phyloP scores from a whole-genome alignment of 2,329 filamentous ascomycete species.

The Zymoseptoria tritici region DNA sequence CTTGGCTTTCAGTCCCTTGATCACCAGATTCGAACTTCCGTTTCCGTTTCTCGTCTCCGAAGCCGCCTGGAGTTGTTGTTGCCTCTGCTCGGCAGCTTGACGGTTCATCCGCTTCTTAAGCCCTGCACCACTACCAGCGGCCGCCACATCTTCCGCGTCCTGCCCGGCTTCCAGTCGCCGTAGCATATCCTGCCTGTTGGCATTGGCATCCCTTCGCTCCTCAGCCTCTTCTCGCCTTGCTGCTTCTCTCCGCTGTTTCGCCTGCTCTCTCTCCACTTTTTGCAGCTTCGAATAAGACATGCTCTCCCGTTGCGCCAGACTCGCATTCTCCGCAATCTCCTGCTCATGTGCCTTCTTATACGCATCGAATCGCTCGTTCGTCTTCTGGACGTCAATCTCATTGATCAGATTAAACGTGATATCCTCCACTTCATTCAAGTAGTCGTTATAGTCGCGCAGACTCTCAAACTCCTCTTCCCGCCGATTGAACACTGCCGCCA shows the following conservation, averaged over 20 bases:
- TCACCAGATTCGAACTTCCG: conserved; percentile 44
- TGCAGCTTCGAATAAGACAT: conserved; percentile 40
- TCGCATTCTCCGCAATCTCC: conserved; percentile 46
- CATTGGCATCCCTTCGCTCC: conserved; percentile 56
- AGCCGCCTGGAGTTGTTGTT: conserved; percentile 39
- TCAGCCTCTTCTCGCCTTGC: conserved; percentile 63
- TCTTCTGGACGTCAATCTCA: conserved; percentile 59
- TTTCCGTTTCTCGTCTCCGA: conserved; percentile 29
- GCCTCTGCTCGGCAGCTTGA: conserved; percentile 40
- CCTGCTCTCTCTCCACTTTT: conserved; percentile 58
- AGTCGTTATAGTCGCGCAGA: conserved; percentile 80
- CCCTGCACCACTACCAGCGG: conserved; percentile 50
- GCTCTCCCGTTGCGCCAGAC: conserved; percentile 41
- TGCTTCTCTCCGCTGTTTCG: conserved; percentile 54
- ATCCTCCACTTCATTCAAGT: conserved; percentile 85
- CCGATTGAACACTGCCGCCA: conserved; percentile 74
- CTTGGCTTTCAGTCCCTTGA: conserved; percentile 70
- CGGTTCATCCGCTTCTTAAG: conserved; percentile 66
- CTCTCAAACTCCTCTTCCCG: conserved; percentile 85
- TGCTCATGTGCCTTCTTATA: conserved; percentile 68
- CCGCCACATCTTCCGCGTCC: conserved; percentile 47
- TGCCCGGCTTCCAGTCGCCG: conserved; percentile 59
- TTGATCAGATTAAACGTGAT: conserved; percentile 82
- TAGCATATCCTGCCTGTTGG: conserved; percentile 61
- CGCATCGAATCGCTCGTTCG: conserved; percentile 51